Base-by-base conservation (phyloP, 306 rosid species). In the Cicer pinnatifidum region DNA sequence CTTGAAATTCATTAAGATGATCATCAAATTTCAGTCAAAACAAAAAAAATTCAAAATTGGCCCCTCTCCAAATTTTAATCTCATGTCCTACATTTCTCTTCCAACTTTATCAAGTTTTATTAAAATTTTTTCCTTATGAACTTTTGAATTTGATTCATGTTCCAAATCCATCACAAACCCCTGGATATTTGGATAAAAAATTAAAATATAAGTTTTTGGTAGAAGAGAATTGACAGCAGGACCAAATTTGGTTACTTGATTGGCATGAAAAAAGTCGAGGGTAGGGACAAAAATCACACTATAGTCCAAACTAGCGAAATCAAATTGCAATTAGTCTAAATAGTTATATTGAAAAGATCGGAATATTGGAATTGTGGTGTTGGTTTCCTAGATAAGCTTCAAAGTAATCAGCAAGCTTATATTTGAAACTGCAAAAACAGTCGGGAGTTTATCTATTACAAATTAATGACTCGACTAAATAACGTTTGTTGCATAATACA, bases 371-470 rank as follows among this genome's bases (percentile, higher is more conserved):
- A 16, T 52, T 52, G 28, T 52, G 11, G 58, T 10, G 19, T 52
- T 28, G 35, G 23, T 53, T 53, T 53, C 60, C 11, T 53, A 15
- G 57, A 61, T 38, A 11, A 48, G 66, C 39, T 71, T 66, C 69
- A 50, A 50, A 73, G 53, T 9, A 41, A 28, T 20, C 40, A 20
- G 6, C 28, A 47, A 52, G 13, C 58, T 53, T 58, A 6, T 13
- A 45, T 44, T 41, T 38, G 56, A 72, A 48, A 33, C 60, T 17
- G 19, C 35, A 17, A 52, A 15, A 52, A 15, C 23, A 51, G 16
- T 52, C 4, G 9, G 28, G 35, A 53, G 60, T 53, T 53, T 53
- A 17, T 53, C 35, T 53, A 53, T 53, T 53, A 53, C 33, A 19
- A 17, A 19, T 3, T 44, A 59, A 3, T 28, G 35, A 28, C 35